phyloP scores from a whole-genome alignment of 2,329 filamentous ascomycete species.

The Fusarium hainanense region DNA sequence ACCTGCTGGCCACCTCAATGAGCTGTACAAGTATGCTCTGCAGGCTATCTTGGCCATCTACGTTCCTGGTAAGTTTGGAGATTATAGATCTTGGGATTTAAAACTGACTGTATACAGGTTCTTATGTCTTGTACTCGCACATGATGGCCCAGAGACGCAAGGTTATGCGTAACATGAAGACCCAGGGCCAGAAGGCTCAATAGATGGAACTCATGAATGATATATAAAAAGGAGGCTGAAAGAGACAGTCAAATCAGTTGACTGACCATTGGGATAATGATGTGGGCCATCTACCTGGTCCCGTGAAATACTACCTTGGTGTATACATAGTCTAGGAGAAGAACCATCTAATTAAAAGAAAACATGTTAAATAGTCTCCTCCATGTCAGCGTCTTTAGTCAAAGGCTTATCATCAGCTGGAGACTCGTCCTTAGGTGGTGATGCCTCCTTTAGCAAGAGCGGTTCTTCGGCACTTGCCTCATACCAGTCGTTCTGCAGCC shows the following conservation, averaged over 20 bases:
- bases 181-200: slow-evolving; percentile 56
- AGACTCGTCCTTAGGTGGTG: slow-evolving; percentile 6
- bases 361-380: background rate
- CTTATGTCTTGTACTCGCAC: slow-evolving; percentile 89
- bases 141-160: slow-evolving; percentile 93
- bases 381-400: background rate
- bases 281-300: background rate
- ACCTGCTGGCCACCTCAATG: slow-evolving; percentile 63
- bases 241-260: background rate
- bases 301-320: background rate
- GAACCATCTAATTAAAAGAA: background rate
- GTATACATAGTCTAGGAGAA: slow-evolving; percentile 6
- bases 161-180: slow-evolving; percentile 74
- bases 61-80: slow-evolving; percentile 73
- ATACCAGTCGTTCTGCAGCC: slow-evolving; percentile 76
- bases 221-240: background rate
- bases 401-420: background rate
- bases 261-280: background rate
- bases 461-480: slow-evolving; percentile 60
- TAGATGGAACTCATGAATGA: slow-evolving; percentile 4
- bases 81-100: background rate
- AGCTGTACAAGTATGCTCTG: slow-evolving; percentile 67
- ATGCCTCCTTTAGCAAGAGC: slow-evolving; percentile 37
- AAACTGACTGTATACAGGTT: slow-evolving; percentile 56
- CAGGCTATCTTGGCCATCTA: slow-evolving; percentile 78